phyloP scores from a whole-genome alignment of 768 basidiomycete species.

The Suillus brevipes region DNA sequence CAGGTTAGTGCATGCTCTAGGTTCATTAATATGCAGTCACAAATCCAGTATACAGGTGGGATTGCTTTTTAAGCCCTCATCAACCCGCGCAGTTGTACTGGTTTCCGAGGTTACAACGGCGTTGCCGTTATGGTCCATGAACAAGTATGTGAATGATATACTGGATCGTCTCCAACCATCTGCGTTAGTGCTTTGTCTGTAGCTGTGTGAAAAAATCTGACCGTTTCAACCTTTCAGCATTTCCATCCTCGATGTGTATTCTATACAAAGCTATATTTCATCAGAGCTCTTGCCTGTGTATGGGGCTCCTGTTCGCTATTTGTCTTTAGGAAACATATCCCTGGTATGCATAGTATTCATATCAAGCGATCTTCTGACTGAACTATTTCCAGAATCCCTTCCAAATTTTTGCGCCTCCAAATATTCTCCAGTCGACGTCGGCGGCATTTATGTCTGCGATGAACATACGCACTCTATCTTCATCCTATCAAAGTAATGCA shows the following conservation, averaged over 20 bases:
- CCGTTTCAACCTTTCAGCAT: conserved; percentile 34
- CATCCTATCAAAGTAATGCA: not conserved
- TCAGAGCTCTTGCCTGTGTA: conserved; percentile 33
- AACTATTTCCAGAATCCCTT: conserved; percentile 31
- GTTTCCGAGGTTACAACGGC: conserved; percentile 51
- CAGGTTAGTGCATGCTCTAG: conserved; percentile 38
- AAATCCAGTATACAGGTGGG: conserved; percentile 42
- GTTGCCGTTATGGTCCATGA: conserved; percentile 53
- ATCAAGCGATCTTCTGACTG: conserved; percentile 6
- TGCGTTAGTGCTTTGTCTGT: conserved; percentile 35
- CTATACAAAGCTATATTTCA: conserved; percentile 49
- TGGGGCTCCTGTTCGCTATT: conserved; percentile 55
- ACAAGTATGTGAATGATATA: conserved; percentile 45
- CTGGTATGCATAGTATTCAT: conserved; percentile 8
- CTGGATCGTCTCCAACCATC: conserved; percentile 46
- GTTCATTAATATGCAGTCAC: not conserved
- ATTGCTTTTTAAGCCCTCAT: conserved; percentile 47
- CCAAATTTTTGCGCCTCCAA: conserved; percentile 52
- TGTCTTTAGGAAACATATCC: conserved; percentile 32
- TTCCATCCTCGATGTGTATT: conserved; percentile 54
- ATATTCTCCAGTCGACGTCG: conserved; percentile 54
- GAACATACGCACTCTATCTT: conserved; percentile 15
- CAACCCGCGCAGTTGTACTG: conserved; percentile 48
- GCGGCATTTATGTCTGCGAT: conserved; percentile 47
- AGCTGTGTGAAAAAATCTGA: not conserved